phyloP scores from a whole-genome alignment of 768 basidiomycete species.

The Lentinula boryana region DNA sequence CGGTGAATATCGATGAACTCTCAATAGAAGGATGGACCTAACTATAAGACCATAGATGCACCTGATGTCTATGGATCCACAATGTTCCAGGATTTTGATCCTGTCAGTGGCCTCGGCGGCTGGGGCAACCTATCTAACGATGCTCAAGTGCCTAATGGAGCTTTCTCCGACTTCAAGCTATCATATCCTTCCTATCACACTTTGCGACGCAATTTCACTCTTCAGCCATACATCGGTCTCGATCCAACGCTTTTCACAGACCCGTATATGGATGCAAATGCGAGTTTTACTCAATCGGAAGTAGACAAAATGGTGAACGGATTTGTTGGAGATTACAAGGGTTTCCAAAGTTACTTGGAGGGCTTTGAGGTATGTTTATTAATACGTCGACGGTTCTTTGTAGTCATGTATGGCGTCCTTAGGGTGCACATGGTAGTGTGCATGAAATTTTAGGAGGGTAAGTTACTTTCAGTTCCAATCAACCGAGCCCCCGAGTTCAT shows the following conservation, averaged over 20 bases:
- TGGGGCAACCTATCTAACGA: slow-evolving; percentile 17
- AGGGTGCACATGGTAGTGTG: slow-evolving; percentile 26
- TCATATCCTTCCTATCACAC: slow-evolving; percentile 26
- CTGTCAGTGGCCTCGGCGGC: slow-evolving; percentile 15
- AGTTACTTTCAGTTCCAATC: not conserved
- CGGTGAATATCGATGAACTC: slow-evolving; percentile 8
- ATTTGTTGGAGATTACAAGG: slow-evolving; percentile 22
- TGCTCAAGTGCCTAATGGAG: slow-evolving; percentile 16
- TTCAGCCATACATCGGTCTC: slow-evolving; percentile 20
- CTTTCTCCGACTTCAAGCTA: slow-evolving; percentile 17
- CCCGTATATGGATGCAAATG: slow-evolving; percentile 16
- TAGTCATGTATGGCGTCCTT: not conserved
- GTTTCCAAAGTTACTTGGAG: slow-evolving; percentile 24
- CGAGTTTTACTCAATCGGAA: slow-evolving; percentile 17
- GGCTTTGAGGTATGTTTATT: slow-evolving; percentile 15
- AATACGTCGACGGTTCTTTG: not conserved
- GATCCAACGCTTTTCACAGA: slow-evolving; percentile 13
- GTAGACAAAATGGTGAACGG: slow-evolving; percentile 19
- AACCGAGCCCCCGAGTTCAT: not conserved
- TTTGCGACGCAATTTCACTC: slow-evolving; percentile 26
- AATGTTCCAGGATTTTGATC: slow-evolving; percentile 13
- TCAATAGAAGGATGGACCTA: not conserved
- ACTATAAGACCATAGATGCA: not conserved
- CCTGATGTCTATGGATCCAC: slow-evolving; percentile 13
- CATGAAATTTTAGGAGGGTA: slow-evolving; percentile 27